Evolutionary conservation across 768 basidiomycete genomes (phyloP).

Genomic region (Mycena epipterygia): DNA sequence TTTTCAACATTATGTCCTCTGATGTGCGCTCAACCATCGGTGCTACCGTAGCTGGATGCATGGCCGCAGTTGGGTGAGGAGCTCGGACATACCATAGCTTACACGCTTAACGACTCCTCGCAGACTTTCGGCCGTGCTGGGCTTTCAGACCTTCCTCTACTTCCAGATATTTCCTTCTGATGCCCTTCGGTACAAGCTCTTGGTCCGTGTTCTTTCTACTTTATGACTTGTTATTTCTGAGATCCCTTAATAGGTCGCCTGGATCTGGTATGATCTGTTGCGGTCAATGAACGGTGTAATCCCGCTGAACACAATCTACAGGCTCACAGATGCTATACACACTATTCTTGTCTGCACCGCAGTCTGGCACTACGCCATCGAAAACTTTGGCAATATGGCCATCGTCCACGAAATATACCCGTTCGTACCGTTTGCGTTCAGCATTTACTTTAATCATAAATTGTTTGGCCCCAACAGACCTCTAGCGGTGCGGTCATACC

Average conservation of each 20-base stretch:
- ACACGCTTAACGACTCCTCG: background rate
- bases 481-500: background rate
- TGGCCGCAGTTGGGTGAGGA: conserved; percentile 16
- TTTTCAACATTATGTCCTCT: background rate
- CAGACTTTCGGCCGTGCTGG: conserved; percentile 26
- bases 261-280: conserved; percentile 22
- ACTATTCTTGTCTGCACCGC: conserved; percentile 54
- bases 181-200: conserved; percentile 9
- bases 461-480: background rate
- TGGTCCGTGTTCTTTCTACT: conserved; percentile 10
- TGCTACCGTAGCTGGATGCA: conserved; percentile 20
- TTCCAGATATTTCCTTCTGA: conserved; percentile 29
- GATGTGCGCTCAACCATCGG: conserved; percentile 1
- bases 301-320: conserved; percentile 22
- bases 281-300: background rate
- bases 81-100: background rate
- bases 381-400: conserved; percentile 43
- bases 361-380: conserved; percentile 56
- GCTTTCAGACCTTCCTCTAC: conserved; percentile 30
- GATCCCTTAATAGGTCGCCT: background rate
- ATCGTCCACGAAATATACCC: conserved; percentile 53
- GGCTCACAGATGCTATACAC: conserved; percentile 55
- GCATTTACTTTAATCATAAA: background rate
- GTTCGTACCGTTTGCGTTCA: conserved; percentile 37
- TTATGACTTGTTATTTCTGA: background rate